Percentiles rank a stretch among this genome's conserved stretches.
Evolutionary conservation across 2,329 filamentous ascomycete genomes (phyloP).

Genomic region (Trichoderma endophyticum): DNA sequence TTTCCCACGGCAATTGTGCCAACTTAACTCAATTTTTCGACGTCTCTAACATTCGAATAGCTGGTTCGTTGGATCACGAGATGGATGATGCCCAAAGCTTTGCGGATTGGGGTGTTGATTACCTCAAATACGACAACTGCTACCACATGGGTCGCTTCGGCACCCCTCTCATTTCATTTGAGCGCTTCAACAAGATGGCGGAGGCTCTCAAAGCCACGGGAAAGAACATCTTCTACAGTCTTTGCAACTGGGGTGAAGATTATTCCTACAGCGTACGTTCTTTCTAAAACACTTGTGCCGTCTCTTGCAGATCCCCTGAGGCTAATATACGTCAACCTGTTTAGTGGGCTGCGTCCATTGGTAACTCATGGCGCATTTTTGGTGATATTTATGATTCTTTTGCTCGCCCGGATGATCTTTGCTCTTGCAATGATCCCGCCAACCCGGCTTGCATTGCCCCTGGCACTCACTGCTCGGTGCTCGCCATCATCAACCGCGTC

Average conservation of each 20-base stretch:
- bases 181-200: slow-evolving; percentile 27
- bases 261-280: slow-evolving; percentile 7
- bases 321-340: background rate
- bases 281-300: fast-evolving
- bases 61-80: slow-evolving; percentile 51
- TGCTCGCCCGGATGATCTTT: slow-evolving; percentile 21
- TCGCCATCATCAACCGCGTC: slow-evolving; percentile 16
- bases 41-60: slow-evolving; percentile 20
- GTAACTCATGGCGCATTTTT: slow-evolving; percentile 35
- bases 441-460: slow-evolving; percentile 17
- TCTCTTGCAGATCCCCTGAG: background rate
- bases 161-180: slow-evolving; percentile 14
- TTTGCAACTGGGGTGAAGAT: slow-evolving; percentile 36
- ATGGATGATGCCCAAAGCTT: slow-evolving; percentile 50
- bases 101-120: slow-evolving; percentile 51
- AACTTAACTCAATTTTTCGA: slow-evolving; percentile 3
- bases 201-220: slow-evolving; percentile 33
- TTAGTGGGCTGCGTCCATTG: slow-evolving; percentile 16
- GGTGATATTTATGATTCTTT: slow-evolving; percentile 36
- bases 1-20: background rate
- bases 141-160: slow-evolving; percentile 18
- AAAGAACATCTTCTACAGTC: slow-evolving; percentile 31
- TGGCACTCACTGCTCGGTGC: slow-evolving; percentile 16
- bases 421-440: slow-evolving; percentile 13
- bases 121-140: slow-evolving; percentile 54